A percentile compares a stretch with the other conserved stretches of the same genome.
Evolutionary conservation across 23 red algal species (phyloP).

Genomic region (Cyanidioschyzon merolae): DNA sequence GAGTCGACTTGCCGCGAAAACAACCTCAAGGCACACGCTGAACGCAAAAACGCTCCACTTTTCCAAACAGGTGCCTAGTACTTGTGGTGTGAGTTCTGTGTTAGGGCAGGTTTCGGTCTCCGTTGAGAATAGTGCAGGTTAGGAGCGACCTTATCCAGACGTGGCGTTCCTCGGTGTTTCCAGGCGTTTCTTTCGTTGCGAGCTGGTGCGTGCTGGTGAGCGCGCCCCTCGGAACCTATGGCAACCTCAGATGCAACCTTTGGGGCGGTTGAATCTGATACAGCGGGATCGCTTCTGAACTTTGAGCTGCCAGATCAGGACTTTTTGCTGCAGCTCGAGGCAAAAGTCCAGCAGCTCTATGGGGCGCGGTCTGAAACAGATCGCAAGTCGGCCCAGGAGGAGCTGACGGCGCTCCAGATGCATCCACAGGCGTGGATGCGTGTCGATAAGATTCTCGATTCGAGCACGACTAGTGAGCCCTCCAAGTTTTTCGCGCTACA

Average conservation of each 20-base stretch:
- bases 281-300: slow-evolving; percentile 29
- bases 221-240: no score
- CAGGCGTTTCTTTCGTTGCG: no score
- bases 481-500: slow-evolving; percentile 93
- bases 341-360: background rate
- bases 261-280: background rate
- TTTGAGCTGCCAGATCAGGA: slow-evolving; percentile 63
- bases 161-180: no score
- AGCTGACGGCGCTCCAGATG: slow-evolving; percentile 65
- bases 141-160: no score
- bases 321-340: slow-evolving; percentile 30
- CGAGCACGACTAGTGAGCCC: slow-evolving; percentile 26
- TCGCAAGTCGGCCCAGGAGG: slow-evolving; percentile 59
- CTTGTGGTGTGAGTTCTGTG: no score
- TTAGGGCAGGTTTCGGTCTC: no score
- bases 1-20: no score
- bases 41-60: no score
- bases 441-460: slow-evolving; percentile 82
- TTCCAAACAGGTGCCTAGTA: no score
- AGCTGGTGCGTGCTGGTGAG: no score
- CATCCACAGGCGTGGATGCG: slow-evolving; percentile 75
- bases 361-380: slow-evolving; percentile 23
- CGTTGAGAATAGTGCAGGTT: no score
- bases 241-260: background rate
- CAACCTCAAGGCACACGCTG: no score